Evolutionary conservation across 139 green algal genomes (phyloP).

Genomic region (Tetratostichococcus sp.): DNA sequence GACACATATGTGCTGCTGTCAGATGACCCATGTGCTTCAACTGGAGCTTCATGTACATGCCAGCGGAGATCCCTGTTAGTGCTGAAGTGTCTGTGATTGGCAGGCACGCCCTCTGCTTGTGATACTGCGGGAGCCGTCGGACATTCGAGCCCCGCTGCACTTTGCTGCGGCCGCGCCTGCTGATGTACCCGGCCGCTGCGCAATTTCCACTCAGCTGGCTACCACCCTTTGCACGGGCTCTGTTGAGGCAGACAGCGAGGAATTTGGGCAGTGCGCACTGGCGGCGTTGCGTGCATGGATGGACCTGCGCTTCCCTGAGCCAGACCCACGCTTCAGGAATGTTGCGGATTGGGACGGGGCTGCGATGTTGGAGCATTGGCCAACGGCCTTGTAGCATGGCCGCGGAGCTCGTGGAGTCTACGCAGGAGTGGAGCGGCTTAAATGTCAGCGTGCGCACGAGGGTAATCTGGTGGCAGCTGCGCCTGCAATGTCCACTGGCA

Average conservation of each 20-base stretch:
- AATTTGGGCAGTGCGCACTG: neutral
- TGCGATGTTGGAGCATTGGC: neutral
- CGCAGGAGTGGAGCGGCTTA: too few species aligned
- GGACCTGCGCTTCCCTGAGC: neutral
- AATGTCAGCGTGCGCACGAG: too few species aligned
- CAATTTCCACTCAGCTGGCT: neutral
- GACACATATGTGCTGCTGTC: too few species aligned
- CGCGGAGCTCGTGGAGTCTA: too few species aligned
- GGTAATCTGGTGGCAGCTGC: too few species aligned
- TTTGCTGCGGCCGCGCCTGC: too few species aligned
- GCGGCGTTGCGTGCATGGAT: neutral
- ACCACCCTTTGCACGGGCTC: neutral
- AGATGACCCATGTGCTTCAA: too few species aligned
- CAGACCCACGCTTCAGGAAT: neutral
- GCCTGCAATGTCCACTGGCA: too few species aligned
- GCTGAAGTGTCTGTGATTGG: too few species aligned
- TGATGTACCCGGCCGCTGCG: neutral
- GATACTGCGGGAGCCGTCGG: neutral
- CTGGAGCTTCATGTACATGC: too few species aligned
- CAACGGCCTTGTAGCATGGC: too few species aligned
- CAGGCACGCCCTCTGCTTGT: neutral
- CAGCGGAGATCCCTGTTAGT: neutral
- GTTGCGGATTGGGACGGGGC: neutral
- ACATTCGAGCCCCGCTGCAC: neutral
- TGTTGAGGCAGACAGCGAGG: neutral